Conservation (phyloP, 768 basidiomycete species). For the Suillus discolor region DNA sequence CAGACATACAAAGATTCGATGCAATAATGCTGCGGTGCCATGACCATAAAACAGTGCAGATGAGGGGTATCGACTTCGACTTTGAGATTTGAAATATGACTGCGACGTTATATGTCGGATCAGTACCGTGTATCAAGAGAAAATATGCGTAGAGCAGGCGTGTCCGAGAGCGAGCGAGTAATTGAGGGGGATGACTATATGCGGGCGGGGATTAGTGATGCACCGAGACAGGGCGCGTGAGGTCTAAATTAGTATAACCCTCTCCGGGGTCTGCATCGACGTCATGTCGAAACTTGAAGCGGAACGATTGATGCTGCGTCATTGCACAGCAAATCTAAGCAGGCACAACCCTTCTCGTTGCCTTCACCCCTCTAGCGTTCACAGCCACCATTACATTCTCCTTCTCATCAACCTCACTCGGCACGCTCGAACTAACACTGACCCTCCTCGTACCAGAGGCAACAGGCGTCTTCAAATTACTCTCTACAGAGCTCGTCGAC, state of each 20-base stretch:
- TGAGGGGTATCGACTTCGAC: slow-evolving; percentile 4
- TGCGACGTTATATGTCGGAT: not conserved
- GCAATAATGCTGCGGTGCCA: not conserved
- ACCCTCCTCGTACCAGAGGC: slow-evolving; percentile 30
- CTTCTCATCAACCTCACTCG: slow-evolving; percentile 58
- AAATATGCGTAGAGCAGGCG: not conserved
- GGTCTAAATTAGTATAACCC: not conserved
- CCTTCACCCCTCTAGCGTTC: slow-evolving; percentile 11
- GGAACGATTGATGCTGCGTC: not conserved
- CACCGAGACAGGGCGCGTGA: not conserved
- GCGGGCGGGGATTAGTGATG: not conserved
- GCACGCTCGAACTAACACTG: slow-evolving; percentile 36
- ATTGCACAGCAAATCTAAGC: slow-evolving; percentile 11
- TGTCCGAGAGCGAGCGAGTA: not conserved
- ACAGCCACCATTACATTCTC: slow-evolving; percentile 46
- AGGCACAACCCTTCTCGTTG: slow-evolving; percentile 21
- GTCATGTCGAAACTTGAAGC: not conserved
- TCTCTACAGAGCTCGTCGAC: slow-evolving; percentile 34
- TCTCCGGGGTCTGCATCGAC: not conserved
- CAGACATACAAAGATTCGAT: not conserved
- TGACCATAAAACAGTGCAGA: slow-evolving; percentile 3
- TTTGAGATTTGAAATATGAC: not conserved
- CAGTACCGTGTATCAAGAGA: not conserved
- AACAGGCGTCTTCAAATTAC: slow-evolving; percentile 36
- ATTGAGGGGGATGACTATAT: not conserved